These are phyloP conservation scores for Citrus glauca DNA, from an alignment of 345 rosid species.

Conservation along the genomic window DNA sequence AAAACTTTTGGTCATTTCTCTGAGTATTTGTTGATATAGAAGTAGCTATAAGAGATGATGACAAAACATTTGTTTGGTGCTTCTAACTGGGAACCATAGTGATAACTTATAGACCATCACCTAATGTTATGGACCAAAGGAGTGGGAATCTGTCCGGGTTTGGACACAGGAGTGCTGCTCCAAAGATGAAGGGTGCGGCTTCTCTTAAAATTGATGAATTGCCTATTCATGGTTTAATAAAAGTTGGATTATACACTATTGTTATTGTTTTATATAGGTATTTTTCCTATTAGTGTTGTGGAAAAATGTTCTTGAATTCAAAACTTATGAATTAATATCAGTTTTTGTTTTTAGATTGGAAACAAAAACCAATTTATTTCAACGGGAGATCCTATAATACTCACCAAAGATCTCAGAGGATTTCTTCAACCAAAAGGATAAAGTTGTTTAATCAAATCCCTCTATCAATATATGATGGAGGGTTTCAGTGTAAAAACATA, in stretches of 20 bases:
- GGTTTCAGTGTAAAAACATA: conserved; percentile 4
- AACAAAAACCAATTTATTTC: conserved; percentile 10
- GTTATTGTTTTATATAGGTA: conserved; percentile 1
- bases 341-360: conserved; percentile 24
- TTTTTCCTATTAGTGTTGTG: conserved; percentile 6
- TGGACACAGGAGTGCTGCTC: conserved; percentile 18
- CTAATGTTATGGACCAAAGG: conserved; percentile 8
- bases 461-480: conserved; percentile 3
- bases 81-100: conserved; percentile 4
- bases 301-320: not conserved
- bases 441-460: conserved; percentile 26
- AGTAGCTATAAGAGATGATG: conserved; percentile 25
- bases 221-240: conserved; percentile 3
- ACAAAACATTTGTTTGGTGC: conserved; percentile 11
- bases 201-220: conserved; percentile 21
- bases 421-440: conserved; percentile 35
- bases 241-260: not conserved
- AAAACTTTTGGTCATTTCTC: conserved; percentile 25
- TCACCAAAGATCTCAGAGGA: conserved; percentile 30
- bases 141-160: conserved; percentile 17
- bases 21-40: conserved; percentile 9
- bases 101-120: conserved; percentile 12
- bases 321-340: not conserved
- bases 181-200: conserved; percentile 19
- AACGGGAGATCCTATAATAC: conserved; percentile 13